Conservation (phyloP, 2,329 filamentous ascomycete species). For the Salinomyces thailandicus region DNA sequence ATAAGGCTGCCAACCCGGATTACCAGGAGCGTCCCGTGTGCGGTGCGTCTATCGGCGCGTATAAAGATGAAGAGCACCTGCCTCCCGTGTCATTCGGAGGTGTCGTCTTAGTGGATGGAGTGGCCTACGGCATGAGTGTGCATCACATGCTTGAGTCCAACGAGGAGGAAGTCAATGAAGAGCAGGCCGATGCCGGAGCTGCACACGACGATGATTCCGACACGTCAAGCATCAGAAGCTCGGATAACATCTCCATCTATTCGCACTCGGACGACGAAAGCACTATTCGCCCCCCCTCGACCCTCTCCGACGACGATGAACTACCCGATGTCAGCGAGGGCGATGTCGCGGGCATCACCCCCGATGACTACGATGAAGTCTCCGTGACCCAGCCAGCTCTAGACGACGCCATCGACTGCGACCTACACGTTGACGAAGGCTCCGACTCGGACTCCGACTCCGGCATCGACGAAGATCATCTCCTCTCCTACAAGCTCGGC, state of each 20-base stretch:
- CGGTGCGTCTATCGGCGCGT: conserved; percentile 88
- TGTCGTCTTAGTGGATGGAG: conserved; percentile 71
- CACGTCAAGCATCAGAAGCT: conserved; percentile 26
- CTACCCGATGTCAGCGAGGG: conserved; percentile 29
- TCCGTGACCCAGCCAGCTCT: conserved; percentile 85
- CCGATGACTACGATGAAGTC: conserved; percentile 64
- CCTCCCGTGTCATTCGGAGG: conserved; percentile 88
- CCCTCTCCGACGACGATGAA: conserved; percentile 16
- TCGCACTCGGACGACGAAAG: conserved; percentile 47
- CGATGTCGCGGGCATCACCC: conserved; percentile 68
- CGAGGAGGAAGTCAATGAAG: conserved; percentile 37
- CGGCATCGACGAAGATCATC: conserved; percentile 69
- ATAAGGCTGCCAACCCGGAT: conserved; percentile 52
- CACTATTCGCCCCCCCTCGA: conserved; percentile 22
- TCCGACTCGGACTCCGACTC: conserved; percentile 51
- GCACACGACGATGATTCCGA: conserved; percentile 20
- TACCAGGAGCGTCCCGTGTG: conserved; percentile 72
- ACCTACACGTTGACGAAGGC: conserved; percentile 73
- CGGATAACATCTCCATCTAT: conserved; percentile 44
- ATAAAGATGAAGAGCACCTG: conserved; percentile 71
- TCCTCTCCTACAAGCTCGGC: conserved; percentile 70
- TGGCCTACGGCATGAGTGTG: conserved; percentile 87
- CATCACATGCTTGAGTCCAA: conserved; percentile 82
- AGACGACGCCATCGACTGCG: conserved; percentile 56
- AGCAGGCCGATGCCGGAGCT: conserved; percentile 28